Conservation (phyloP, 345 rosid genomes). For the Eucalyptus decipiens region DNA sequence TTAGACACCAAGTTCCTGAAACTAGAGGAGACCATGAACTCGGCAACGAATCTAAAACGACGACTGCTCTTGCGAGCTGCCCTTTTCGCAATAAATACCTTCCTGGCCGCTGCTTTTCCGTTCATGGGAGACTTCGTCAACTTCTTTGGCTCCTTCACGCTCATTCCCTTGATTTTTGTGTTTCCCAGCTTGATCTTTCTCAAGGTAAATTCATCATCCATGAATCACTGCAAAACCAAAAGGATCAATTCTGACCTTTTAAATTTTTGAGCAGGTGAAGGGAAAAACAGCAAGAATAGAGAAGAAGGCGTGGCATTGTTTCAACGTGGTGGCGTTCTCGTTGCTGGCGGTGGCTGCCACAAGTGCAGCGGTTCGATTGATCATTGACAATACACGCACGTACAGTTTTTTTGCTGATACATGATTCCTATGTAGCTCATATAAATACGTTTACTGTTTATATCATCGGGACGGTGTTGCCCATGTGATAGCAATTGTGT, state of each 20-base stretch:
- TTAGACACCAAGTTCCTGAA: constrained; percentile 11
- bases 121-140: constrained; percentile 24
- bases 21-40: constrained; percentile 1
- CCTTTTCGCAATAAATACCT: neutral
- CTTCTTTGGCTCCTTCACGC: constrained; percentile 15
- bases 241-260: neutral
- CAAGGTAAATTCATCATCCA: constrained; percentile 1
- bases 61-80: neutral
- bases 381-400: neutral
- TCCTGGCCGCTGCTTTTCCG: constrained; percentile 18
- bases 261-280: neutral
- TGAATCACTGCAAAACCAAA: neutral
- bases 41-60: neutral
- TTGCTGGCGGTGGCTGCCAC: constrained; percentile 4
- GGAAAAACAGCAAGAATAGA: neutral
- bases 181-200: constrained; percentile 15
- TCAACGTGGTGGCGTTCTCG: neutral
- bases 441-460: neutral
- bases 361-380: neutral
- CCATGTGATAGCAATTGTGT: neutral
- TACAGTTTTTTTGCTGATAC: constrained; percentile 11
- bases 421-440: neutral
- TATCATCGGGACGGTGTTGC: neutral
- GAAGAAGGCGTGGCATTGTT: constrained; percentile 14
- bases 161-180: constrained; percentile 13